Evolutionary conservation across 2,329 filamentous ascomycete species (phyloP), one percentile per base, ranked within the genome.

Genomic region (Daldinia sp.): DNA sequence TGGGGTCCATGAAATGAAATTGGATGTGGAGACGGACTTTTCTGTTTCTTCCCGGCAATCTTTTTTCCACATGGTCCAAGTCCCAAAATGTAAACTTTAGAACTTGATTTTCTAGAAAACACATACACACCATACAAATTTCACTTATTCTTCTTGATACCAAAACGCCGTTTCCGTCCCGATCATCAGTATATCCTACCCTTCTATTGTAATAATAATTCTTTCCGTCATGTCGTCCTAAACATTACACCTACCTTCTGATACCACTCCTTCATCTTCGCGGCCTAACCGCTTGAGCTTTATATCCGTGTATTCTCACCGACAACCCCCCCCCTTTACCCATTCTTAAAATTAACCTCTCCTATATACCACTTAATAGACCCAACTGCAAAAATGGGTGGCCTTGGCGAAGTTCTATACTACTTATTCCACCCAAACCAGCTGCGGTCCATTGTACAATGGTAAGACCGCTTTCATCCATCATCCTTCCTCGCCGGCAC

Each of bases 401-500:
- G 76, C 55, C 72, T 79, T 55, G 75, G 72, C 58, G 82, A 87
- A 70, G 77, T 87, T 62, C 74, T 91, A 66, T 95, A 94, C 81
- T 91, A 88, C 73, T 77, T 88, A 61, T 80, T 91, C 68, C 93
- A 96, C 78, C 90, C 92, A 32, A 84, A 83, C 69, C 85, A 97
- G 81, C 81, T 97, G 76, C 88, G 92, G 74, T 84, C 90, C 47
- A 93, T 97, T 67, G 83, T 96, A 66, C 93, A 97, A 89, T 97
- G 93, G 93, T 95, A 83, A 70, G 82, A 50, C 7, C 19, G 51
- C 41, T 32, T 9, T 21, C 59, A 15, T 43, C 15, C 3, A 63
- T 35, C 57, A 34, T 41, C 35, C 13, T 25, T 34, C 13, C 23
- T 9, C 2, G 6, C 7, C 49, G 37, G 13, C 35, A 35, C 65